Evolutionary conservation across 306 rosid genomes (phyloP).

Genomic region (Corylus americana): DNA sequence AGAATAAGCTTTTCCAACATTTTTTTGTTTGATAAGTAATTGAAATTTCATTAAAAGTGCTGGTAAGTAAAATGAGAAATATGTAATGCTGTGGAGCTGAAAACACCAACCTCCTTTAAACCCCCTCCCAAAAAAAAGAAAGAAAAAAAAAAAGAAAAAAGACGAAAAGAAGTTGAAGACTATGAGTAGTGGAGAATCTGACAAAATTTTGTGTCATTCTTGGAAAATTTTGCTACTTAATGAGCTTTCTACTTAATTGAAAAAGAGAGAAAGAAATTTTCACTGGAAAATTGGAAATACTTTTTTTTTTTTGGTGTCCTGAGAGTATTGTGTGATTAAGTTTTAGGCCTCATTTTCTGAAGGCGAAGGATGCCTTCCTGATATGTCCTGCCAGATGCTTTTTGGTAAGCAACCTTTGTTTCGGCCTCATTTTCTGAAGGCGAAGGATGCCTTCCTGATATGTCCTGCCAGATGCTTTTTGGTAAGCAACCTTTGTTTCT

Average conservation of each 20-base stretch:
- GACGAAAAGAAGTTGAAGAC: not conserved
- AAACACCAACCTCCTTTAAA: not conserved
- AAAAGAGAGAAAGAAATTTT: not conserved
- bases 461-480: not conserved
- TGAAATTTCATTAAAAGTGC: no score
- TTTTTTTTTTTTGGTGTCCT: not conserved
- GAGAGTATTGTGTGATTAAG: not conserved
- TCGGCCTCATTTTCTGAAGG: not conserved
- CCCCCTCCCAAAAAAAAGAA: not conserved
- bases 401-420: not conserved
- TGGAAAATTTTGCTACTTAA: not conserved
- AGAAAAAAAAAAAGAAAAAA: not conserved
- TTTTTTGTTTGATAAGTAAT: not conserved
- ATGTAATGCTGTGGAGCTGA: not conserved
- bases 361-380: not conserved
- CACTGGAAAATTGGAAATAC: not conserved
- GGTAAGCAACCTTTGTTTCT: not conserved
- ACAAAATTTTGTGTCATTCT: no score
- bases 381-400: not conserved
- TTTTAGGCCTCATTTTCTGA: not conserved
- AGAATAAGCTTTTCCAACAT: not conserved
- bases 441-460: not conserved
- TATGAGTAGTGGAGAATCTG: not conserved
- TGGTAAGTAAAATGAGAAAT: not conserved
- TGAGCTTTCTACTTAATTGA: not conserved